Conservation (phyloP, 208 protist genomes). For the Cochliopodium minus region DNA sequence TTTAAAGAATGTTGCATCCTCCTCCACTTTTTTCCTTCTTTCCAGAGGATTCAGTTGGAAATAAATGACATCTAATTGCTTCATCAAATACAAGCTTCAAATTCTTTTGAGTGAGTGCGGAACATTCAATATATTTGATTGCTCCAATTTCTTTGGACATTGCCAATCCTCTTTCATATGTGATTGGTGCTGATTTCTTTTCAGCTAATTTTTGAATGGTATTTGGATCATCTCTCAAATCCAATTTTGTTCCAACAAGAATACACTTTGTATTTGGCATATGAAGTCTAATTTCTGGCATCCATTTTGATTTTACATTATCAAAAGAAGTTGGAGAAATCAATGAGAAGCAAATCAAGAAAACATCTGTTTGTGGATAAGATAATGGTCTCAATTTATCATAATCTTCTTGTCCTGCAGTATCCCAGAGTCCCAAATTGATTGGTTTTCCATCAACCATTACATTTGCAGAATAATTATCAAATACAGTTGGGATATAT, state of each 20-base stretch:
- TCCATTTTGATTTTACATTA: constrained; percentile 41
- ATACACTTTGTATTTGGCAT: constrained; percentile 44
- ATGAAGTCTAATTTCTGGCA: constrained; percentile 48
- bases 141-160: constrained; percentile 48
- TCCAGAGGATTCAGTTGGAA: no score
- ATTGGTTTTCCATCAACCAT: no score
- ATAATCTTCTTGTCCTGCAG: no score
- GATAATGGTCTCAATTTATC: constrained; percentile 37
- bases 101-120: constrained; percentile 54
- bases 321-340: constrained; percentile 37
- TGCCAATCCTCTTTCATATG: constrained; percentile 29
- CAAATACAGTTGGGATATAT: no score
- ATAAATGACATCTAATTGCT: constrained; percentile 30
- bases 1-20: no score
- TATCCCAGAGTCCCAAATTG: no score
- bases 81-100: constrained; percentile 61
- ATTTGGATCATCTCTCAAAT: constrained; percentile 48
- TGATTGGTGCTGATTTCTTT: constrained; percentile 26
- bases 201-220: constrained; percentile 30
- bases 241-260: constrained; percentile 66
- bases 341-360: constrained; percentile 51
- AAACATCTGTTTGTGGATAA: constrained; percentile 52
- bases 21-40: no score
- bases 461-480: no score
- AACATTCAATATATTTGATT: constrained; percentile 65